Evolutionary conservation across 2,329 filamentous ascomycete species (phyloP).

Genomic region (Diatrype stigma): DNA sequence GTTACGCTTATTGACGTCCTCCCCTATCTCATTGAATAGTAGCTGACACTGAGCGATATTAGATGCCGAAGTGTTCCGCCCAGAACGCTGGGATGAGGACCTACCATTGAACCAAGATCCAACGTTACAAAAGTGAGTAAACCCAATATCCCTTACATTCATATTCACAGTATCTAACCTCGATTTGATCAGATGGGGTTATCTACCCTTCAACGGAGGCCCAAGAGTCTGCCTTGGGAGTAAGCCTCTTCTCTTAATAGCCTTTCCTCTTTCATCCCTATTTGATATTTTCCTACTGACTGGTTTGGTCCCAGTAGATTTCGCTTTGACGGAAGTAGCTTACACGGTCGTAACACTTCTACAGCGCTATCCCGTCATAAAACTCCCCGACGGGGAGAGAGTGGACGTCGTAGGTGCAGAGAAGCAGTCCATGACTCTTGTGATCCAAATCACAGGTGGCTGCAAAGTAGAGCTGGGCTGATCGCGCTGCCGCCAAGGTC

Average conservation of each 20-base stretch:
- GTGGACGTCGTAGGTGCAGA: conserved; percentile 17
- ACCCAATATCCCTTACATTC: neutral
- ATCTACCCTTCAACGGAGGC: conserved; percentile 21
- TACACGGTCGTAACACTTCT: conserved; percentile 19
- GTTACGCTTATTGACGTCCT: too few species aligned
- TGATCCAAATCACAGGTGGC: conserved; percentile 16
- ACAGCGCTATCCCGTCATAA: conserved; percentile 16
- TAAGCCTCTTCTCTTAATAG: conserved; percentile 5
- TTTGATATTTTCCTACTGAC: too few species aligned
- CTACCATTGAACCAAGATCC: conserved; percentile 13
- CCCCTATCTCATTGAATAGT: too few species aligned
- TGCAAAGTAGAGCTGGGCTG: conserved; percentile 18
- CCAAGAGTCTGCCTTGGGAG: conserved; percentile 21
- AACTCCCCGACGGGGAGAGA: conserved; percentile 14
- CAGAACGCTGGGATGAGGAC: conserved; percentile 38
- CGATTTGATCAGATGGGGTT: conserved; percentile 10
- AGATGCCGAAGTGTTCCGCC: conserved; percentile 38
- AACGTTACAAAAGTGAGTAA: conserved; percentile 9
- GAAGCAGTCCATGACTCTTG: conserved; percentile 16
- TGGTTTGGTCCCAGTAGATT: conserved; percentile 16
- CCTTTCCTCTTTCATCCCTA: neutral
- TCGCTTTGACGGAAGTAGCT: conserved; percentile 20
- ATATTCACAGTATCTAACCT: neutral
- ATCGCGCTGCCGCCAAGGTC: neutral
- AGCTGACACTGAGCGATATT: neutral